Conservation (phyloP, 108 stramenopile genomes). For the Nitzschia inconspicua region DNA sequence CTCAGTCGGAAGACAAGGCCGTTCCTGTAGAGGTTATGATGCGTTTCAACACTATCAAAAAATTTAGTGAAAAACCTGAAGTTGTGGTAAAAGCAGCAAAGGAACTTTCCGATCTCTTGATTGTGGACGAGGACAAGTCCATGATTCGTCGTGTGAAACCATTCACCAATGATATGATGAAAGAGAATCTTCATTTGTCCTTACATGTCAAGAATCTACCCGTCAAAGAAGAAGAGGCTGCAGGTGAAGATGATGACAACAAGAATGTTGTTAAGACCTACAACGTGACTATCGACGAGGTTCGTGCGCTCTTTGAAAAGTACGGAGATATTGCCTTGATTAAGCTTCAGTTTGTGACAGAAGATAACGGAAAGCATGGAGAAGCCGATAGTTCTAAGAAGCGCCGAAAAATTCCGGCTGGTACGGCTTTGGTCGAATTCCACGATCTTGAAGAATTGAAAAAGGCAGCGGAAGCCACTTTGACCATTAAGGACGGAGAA, state of each 20-base stretch:
- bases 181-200: conserved; percentile 58
- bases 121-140: conserved; percentile 47
- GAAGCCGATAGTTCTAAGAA: neutral
- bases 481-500: conserved; percentile 37
- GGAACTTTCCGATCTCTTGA: conserved; percentile 26
- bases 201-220: conserved; percentile 70
- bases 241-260: conserved; percentile 25
- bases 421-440: conserved; percentile 86
- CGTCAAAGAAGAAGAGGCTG: conserved; percentile 26
- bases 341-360: conserved; percentile 40
- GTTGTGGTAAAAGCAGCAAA: conserved; percentile 68
- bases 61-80: conserved; percentile 37
- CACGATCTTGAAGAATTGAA: conserved; percentile 60
- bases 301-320: conserved; percentile 58
- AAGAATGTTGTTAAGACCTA: conserved; percentile 42
- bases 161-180: conserved; percentile 70
- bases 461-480: conserved; percentile 71
- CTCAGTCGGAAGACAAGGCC: conserved; percentile 29
- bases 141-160: conserved; percentile 57
- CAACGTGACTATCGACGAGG: conserved; percentile 60
- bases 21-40: conserved; percentile 63
- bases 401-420: conserved; percentile 28
- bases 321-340: conserved; percentile 76
- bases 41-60: conserved; percentile 77
- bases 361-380: conserved; percentile 16